phyloP scores from a whole-genome alignment of 805 yeast genomes.

The Wickerhamiella domercqiae region DNA sequence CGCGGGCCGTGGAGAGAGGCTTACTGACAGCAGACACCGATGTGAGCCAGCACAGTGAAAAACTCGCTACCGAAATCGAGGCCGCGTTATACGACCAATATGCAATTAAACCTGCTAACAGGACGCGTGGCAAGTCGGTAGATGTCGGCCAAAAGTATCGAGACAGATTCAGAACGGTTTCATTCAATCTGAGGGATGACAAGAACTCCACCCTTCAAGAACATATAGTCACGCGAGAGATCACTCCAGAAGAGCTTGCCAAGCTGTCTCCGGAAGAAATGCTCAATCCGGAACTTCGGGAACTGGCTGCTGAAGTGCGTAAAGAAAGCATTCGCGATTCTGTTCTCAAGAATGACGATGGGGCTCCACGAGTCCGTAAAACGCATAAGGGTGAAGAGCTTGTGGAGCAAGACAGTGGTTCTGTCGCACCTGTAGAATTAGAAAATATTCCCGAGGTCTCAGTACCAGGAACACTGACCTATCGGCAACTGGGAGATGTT shows the following conservation, averaged over 20 bases:
- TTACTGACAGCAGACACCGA: not conserved
- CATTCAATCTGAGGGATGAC: slow-evolving; percentile 40
- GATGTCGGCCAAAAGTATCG: slow-evolving; percentile 37
- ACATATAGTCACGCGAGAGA: slow-evolving; percentile 38
- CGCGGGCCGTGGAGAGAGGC: not conserved
- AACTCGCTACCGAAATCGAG: slow-evolving; percentile 39
- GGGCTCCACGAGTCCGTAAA: slow-evolving; percentile 45
- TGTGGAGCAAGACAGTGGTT: slow-evolving; percentile 46
- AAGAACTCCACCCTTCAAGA: slow-evolving; percentile 43
- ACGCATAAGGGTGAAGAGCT: slow-evolving; percentile 83
- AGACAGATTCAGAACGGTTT: slow-evolving; percentile 51
- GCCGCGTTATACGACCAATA: slow-evolving; percentile 30
- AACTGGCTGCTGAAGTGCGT: slow-evolving; percentile 55
- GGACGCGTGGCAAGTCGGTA: slow-evolving; percentile 12
- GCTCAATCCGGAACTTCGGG: slow-evolving; percentile 57
- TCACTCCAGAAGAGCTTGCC: slow-evolving; percentile 45
- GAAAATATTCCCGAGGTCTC: slow-evolving; percentile 3
- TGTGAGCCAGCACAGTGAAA: slow-evolving; percentile 17
- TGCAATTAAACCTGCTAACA: slow-evolving; percentile 17
- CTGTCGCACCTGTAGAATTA: slow-evolving; percentile 20
- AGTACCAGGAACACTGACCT: not conserved
- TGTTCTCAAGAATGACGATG: slow-evolving; percentile 44
- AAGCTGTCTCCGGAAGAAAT: slow-evolving; percentile 58
- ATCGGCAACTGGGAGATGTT: slow-evolving; percentile 15
- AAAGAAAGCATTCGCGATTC: slow-evolving; percentile 53